Evolutionary conservation across 139 green algal species (phyloP).

Genomic region (Chlamydomonas asymmetrica): DNA sequence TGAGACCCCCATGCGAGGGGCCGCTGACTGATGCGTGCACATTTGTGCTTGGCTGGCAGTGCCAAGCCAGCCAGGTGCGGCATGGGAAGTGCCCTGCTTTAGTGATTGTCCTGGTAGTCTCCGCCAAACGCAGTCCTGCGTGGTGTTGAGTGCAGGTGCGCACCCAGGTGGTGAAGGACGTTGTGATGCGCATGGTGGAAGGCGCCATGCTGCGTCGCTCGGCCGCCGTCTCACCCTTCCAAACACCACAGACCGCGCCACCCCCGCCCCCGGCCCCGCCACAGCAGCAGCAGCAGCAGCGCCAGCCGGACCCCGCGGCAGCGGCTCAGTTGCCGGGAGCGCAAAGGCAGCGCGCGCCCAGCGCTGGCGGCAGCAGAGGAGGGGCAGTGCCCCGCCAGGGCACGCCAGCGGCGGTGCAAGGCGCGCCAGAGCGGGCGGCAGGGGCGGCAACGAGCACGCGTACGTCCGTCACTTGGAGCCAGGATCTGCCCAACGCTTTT

Average conservation of each 20-base stretch:
- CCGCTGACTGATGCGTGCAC: no score
- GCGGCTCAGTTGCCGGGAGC: background rate
- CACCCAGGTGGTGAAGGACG: constrained; percentile 24
- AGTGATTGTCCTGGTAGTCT: background rate
- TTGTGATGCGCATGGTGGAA: constrained; percentile 14
- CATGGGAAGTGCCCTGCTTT: no score
- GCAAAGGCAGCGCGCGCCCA: background rate
- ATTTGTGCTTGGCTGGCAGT: no score
- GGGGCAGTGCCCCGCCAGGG: background rate
- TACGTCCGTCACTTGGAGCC: no score
- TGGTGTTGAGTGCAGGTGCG: constrained; percentile 4
- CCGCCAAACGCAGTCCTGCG: background rate
- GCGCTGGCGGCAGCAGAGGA: background rate
- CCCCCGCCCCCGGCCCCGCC: background rate
- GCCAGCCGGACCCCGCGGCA: background rate
- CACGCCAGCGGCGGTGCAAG: no score
- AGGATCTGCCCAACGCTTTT: no score
- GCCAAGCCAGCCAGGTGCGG: no score
- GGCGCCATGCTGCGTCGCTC: constrained; percentile 3
- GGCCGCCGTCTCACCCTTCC: no score
- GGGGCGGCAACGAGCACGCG: no score
- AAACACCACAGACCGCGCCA: no score
- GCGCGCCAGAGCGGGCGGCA: no score
- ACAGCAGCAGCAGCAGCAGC: background rate
- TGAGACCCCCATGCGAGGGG: no score